Evolutionary conservation across 495 filamentous ascomycete genomes (phyloP), one percentile per base, ranked within the genome.

Genomic region (Lasiosphaeris hirsuta): DNA sequence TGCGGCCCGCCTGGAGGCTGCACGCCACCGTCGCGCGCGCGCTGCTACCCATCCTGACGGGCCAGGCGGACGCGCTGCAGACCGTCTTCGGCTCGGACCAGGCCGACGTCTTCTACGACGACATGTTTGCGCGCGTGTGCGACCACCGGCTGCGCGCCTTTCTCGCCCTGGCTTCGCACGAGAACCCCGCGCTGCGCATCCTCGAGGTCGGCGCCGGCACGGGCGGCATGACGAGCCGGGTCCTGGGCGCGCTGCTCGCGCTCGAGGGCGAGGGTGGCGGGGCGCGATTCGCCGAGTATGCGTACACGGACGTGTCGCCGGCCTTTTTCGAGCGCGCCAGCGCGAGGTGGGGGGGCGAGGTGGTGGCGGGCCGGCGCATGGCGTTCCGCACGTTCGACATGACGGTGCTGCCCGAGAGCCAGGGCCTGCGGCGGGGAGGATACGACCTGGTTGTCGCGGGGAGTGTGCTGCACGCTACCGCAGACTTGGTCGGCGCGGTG

Each of bases 301-400:
- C 63, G 1, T 84, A 81, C 54, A 83, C 81, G 1, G 82, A 85
- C 48, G 73, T 84, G 2, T 82, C 80, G 0, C 58, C 74, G 3
- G 70, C 70, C 0, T 83, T 82, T 57, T 82, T 84, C 35, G 74
- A 78, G 44, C 71, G 69, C 23, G 70, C 70, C 0, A 55, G 58
- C 10, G 61, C 23, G 23, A 30, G 23, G 23, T 30, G 68, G n/a
- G 35, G 68, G n/a, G 35, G 54, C 5, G 69, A 63, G 30, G 15
- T 45, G 0, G 45, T 48, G 7, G 48, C 56, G 18, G 46, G 62
- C 15, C 47, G 61, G 3, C 56, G 63, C 17, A 62, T 75, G 57
- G 60, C 39, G 1, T 75, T 72, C 60, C 61, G 63, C 35, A 64
- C 53, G 0, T 59, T 79, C 19, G 69, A 77, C 44, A 38, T 75